A percentile compares a stretch with the other conserved stretches of the same genome.
These are phyloP conservation scores for Yamadazyma endophytica DNA, from an alignment of 805 yeast genomes.

Conservation along the genomic window DNA sequence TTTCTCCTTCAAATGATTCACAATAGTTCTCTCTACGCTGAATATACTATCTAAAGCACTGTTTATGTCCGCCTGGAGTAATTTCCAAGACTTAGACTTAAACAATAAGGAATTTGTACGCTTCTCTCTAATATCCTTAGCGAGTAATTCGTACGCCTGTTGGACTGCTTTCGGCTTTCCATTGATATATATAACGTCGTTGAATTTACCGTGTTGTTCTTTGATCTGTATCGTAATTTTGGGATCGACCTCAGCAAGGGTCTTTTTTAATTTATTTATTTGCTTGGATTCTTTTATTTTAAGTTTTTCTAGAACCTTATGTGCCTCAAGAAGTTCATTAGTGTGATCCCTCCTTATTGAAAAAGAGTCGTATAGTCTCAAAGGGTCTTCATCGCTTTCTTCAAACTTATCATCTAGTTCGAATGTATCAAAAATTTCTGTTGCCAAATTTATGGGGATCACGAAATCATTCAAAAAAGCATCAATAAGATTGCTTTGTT, in stretches of 20 bases:
- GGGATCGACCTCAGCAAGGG: conserved; percentile 22
- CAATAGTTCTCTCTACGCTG: conserved; percentile 50
- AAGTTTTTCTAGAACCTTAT: conserved; percentile 25
- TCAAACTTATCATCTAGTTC: conserved; percentile 5
- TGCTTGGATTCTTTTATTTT: conserved; percentile 20
- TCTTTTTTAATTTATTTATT: conserved; percentile 16
- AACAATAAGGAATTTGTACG: conserved; percentile 43
- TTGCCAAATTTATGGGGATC: conserved; percentile 39
- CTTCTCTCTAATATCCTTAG: conserved; percentile 22
- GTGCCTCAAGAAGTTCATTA: conserved; percentile 26
- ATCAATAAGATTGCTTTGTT: conserved; percentile 17
- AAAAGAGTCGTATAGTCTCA: too few relatives aligned
- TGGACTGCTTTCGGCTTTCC: conserved; percentile 33
- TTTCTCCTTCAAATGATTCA: conserved; percentile 44
- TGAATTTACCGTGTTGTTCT: conserved; percentile 24
- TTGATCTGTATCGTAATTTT: conserved; percentile 24
- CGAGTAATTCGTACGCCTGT: conserved; percentile 13
- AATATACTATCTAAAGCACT: conserved; percentile 44
- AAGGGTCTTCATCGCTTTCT: conserved; percentile 6
- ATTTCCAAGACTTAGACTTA: conserved; percentile 49
- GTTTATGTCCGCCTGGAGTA: conserved; percentile 48
- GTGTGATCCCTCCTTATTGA: conserved; percentile 34
- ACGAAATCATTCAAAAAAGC: conserved; percentile 22
- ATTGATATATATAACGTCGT: conserved; percentile 46
- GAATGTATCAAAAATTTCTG: conserved; percentile 36